Evolutionary conservation across 371 early-diverging fungal genomes (phyloP).

Genomic region (Synchytrium microbalum): DNA sequence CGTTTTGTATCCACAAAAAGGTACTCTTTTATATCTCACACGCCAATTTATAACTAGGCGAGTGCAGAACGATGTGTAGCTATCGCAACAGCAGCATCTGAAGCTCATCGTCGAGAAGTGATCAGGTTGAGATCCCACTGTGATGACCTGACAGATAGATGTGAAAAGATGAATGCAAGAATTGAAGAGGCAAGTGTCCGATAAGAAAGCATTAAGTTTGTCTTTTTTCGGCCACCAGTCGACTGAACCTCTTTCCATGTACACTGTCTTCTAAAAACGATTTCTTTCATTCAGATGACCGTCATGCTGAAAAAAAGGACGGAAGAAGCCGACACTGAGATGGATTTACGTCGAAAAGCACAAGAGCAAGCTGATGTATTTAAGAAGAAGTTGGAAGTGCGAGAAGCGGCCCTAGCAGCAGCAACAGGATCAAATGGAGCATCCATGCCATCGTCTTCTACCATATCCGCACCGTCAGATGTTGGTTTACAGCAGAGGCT

Average conservation of each 20-base stretch:
- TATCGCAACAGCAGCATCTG: neutral
- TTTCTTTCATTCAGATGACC: conserved; percentile 14
- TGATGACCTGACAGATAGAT: neutral
- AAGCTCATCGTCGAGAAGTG: neutral
- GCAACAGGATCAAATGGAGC: conserved; percentile 11
- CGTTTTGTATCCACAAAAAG: neutral
- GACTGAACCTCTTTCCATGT: neutral
- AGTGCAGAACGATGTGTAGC: neutral
- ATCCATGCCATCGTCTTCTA: no score
- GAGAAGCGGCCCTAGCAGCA: conserved; percentile 15
- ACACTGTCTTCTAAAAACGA: conserved; percentile 15
- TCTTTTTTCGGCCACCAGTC: neutral
- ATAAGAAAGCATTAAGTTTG: conserved; percentile 4
- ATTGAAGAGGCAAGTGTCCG: neutral
- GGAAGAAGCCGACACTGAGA: conserved; percentile 43
- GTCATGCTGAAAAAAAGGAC: conserved; percentile 10
- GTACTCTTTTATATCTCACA: neutral
- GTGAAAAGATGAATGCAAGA: neutral
- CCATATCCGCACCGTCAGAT: conserved; percentile 20
- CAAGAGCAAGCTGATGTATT: conserved; percentile 49
- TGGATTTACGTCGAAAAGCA: conserved; percentile 40
- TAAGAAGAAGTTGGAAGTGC: conserved; percentile 46
- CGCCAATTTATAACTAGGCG: no score
- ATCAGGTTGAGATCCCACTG: neutral
- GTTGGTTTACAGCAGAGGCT: conserved; percentile 20